A percentile compares a stretch with the other conserved stretches of the same genome.
These are phyloP conservation scores for Candida pini DNA, from an alignment of 805 yeast species.

Conservation along the genomic window DNA sequence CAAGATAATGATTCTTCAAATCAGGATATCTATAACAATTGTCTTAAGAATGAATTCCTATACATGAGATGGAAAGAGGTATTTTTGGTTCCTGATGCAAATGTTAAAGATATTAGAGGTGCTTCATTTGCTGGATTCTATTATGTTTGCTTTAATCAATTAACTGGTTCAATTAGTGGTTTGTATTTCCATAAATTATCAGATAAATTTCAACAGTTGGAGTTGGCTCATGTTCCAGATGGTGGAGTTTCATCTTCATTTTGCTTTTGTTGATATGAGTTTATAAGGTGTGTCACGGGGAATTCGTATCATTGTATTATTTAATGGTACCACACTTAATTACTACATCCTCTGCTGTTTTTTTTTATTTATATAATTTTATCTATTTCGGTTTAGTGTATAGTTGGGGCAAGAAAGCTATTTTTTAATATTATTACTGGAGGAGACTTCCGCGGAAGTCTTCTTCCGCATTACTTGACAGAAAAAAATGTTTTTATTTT, in stretches of 20 bases:
- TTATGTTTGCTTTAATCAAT: slow-evolving; percentile 76
- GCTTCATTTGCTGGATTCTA: slow-evolving; percentile 94
- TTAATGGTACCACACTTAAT: no score
- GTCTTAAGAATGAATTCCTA: slow-evolving; percentile 40
- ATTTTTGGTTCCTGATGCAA: slow-evolving; percentile 76
- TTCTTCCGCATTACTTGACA: no score
- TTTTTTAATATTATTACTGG: no score
- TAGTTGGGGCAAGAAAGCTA: no score
- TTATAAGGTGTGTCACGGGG: no score
- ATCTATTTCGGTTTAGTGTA: no score
- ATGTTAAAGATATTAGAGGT: slow-evolving; percentile 51
- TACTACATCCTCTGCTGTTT: not conserved
- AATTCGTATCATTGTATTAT: no score
- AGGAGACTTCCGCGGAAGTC: no score
- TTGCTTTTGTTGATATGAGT: slow-evolving; percentile 19
- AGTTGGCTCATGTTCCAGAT: slow-evolving; percentile 48
- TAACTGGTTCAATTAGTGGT: slow-evolving; percentile 72
- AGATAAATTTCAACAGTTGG: slow-evolving; percentile 75
- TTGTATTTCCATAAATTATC: slow-evolving; percentile 77
- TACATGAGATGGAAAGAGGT: slow-evolving; percentile 96
- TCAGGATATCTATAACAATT: slow-evolving; percentile 19
- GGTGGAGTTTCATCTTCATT: slow-evolving; percentile 36
- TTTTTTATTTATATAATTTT: no score
- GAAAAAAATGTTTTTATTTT: no score
- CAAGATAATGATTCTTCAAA: slow-evolving; percentile 26